Evolutionary conservation across 1,284 basidiomycete species (phyloP).

Genomic region (Xanthoconium separans): DNA sequence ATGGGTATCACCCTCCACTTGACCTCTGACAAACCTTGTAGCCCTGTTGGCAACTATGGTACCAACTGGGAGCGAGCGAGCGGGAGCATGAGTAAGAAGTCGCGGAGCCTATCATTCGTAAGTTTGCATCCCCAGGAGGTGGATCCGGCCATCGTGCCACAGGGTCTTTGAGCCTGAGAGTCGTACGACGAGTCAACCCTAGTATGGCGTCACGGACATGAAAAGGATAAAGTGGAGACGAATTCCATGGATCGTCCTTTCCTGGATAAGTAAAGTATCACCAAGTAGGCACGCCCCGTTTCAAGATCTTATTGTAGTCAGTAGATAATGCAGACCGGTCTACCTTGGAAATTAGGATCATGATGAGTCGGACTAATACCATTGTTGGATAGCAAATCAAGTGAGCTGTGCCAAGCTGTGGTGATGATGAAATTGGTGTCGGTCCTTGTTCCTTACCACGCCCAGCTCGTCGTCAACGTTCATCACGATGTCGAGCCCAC

Average conservation of each 20-base stretch:
- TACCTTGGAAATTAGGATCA: too few relatives aligned
- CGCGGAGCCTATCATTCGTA: not conserved
- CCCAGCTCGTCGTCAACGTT: conserved; percentile 14
- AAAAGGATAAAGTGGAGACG: not conserved
- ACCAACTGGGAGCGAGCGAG: not conserved
- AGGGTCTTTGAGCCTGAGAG: not conserved
- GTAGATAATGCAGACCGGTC: too few relatives aligned
- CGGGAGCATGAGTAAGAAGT: too few relatives aligned
- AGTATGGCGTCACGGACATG: not conserved
- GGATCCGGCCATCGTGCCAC: not conserved
- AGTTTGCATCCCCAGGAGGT: not conserved
- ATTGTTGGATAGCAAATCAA: not conserved
- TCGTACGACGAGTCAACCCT: not conserved
- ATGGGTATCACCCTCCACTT: not conserved
- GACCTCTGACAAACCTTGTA: not conserved
- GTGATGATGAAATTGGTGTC: conserved; percentile 1
- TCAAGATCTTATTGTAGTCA: too few relatives aligned
- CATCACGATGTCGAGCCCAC: conserved; percentile 32
- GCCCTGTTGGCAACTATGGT: not conserved
- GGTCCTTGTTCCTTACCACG: conserved; percentile 17
- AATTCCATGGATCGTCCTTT: not conserved
- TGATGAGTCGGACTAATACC: too few relatives aligned
- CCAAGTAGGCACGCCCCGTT: too few relatives aligned
- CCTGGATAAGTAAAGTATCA: too few relatives aligned
- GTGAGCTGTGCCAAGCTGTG: conserved; percentile 3